phyloP scores from a whole-genome alignment of 768 basidiomycete species.

The Termitomyces sp. region DNA sequence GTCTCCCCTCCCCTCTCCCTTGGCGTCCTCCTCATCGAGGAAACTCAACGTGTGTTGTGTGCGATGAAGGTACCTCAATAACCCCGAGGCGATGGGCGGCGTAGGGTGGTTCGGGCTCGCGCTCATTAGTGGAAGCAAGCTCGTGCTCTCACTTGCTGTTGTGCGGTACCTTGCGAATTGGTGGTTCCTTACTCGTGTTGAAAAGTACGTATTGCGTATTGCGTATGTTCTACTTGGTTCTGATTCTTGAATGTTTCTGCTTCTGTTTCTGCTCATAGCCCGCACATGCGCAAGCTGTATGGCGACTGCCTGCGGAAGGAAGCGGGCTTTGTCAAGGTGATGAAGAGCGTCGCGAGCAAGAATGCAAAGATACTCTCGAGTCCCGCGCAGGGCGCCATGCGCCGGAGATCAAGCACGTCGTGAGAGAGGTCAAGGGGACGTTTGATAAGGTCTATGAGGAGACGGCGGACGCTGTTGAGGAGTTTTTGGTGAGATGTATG shows the following conservation, averaged over 20 bases:
- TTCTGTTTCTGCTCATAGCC: conserved; percentile 55
- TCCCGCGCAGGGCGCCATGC: conserved; percentile 75
- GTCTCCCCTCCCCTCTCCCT: too few species aligned
- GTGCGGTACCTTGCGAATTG: conserved; percentile 84
- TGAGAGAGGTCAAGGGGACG: conserved; percentile 87
- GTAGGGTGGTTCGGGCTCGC: conserved; percentile 93
- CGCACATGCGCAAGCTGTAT: conserved; percentile 98
- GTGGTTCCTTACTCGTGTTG: conserved; percentile 94
- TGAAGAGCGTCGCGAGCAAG: conserved; percentile 86
- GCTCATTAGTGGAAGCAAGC: conserved; percentile 86
- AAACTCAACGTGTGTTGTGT: too few species aligned
- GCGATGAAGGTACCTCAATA: conserved; percentile 71
- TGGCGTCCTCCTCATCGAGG: too few species aligned
- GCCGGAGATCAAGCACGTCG: conserved; percentile 73
- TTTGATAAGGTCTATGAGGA: conserved; percentile 96
- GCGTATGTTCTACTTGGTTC: too few species aligned
- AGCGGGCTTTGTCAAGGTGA: conserved; percentile 96
- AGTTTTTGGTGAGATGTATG: conserved; percentile 88
- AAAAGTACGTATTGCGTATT: too few species aligned
- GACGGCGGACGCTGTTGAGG: conserved; percentile 88
- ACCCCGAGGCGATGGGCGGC: conserved; percentile 94
- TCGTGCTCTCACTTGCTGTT: conserved; percentile 82
- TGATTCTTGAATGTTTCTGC: too few species aligned
- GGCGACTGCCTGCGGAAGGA: conserved; percentile 92
- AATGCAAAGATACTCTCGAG: conserved; percentile 73